phyloP scores from a whole-genome alignment of 108 stramenopile genomes.

The Pseudonitzschia multiseries region DNA sequence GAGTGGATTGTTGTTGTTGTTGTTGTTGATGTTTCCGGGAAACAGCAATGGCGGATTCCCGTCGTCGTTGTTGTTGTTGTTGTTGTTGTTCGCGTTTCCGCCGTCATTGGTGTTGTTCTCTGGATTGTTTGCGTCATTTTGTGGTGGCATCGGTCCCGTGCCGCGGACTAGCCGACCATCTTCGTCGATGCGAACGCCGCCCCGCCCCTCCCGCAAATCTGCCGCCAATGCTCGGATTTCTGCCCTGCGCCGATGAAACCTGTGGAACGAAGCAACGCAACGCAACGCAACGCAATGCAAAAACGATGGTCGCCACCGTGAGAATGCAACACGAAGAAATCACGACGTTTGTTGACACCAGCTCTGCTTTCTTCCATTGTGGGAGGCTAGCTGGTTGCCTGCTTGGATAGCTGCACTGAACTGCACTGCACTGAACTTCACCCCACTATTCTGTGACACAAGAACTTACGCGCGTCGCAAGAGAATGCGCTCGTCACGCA shows the following conservation, averaged over 20 bases:
- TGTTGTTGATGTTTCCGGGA: conserved; percentile 9
- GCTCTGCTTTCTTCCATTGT: too few relatives aligned
- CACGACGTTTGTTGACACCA: too few relatives aligned
- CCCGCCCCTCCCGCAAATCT: conserved; percentile 15
- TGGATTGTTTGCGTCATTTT: not conserved
- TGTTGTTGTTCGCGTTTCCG: not conserved
- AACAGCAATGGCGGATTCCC: conserved; percentile 5
- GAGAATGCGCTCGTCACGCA: not conserved
- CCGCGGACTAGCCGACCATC: conserved; percentile 35
- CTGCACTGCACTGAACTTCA: too few relatives aligned
- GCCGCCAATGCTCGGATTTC: conserved; percentile 31
- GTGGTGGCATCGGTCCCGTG: conserved; percentile 25
- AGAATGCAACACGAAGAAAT: too few relatives aligned
- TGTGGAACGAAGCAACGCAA: not conserved
- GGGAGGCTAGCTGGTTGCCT: too few relatives aligned
- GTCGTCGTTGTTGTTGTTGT: not conserved
- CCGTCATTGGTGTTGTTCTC: not conserved
- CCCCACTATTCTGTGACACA: too few relatives aligned
- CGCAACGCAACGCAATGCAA: not conserved
- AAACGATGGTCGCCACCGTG: not conserved
- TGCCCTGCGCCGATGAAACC: conserved; percentile 25
- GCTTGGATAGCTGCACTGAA: too few relatives aligned
- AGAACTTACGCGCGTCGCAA: conserved; percentile 8
- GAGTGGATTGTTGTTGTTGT: conserved; percentile 14
- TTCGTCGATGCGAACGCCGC: conserved; percentile 37